Conservation (phyloP, 805 yeast species). For the Cyberlindnera maritima region DNA sequence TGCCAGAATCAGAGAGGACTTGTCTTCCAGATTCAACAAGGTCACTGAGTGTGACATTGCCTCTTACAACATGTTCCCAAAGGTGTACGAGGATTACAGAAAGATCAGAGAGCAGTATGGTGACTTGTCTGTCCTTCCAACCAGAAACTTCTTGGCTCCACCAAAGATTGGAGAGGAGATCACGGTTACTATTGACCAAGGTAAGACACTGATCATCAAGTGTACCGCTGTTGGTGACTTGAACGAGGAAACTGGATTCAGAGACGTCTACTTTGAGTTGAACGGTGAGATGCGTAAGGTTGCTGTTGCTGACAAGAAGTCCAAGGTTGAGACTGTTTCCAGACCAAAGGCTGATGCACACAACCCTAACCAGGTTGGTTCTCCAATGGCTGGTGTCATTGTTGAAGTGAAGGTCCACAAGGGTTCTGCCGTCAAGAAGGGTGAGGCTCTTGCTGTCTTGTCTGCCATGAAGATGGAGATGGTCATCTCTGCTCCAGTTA, state of each 20-base stretch:
- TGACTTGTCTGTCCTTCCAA: constrained; percentile 92
- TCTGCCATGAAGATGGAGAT: constrained; percentile 99
- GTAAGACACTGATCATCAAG: constrained; percentile 89
- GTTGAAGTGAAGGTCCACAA: constrained; percentile 90
- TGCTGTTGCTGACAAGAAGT: constrained; percentile 82
- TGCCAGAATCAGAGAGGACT: constrained; percentile 65
- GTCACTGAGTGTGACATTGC: constrained; percentile 89
- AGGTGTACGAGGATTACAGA: constrained; percentile 88
- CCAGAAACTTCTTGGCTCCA: constrained; percentile 84
- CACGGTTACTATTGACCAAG: constrained; percentile 86
- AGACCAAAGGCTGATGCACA: constrained; percentile 89
- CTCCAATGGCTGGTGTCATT: constrained; percentile 99
- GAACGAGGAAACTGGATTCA: constrained; percentile 77
- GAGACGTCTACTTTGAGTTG: constrained; percentile 96
- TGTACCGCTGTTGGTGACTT: constrained; percentile 91
- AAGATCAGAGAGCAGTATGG: constrained; percentile 76
- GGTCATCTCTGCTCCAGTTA: constrained; percentile 90
- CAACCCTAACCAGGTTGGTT: constrained; percentile 90
- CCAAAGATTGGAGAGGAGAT: constrained; percentile 88
- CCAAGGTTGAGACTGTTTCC: constrained; percentile 78
- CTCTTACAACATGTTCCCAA: constrained; percentile 96
- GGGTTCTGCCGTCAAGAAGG: constrained; percentile 90
- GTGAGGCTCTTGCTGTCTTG: constrained; percentile 90
- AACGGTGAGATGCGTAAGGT: constrained; percentile 98
- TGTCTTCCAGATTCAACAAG: constrained; percentile 72